Evolutionary conservation across 2,329 filamentous ascomycete genomes (phyloP).

Genomic region (Bipolaris zeicola): DNA sequence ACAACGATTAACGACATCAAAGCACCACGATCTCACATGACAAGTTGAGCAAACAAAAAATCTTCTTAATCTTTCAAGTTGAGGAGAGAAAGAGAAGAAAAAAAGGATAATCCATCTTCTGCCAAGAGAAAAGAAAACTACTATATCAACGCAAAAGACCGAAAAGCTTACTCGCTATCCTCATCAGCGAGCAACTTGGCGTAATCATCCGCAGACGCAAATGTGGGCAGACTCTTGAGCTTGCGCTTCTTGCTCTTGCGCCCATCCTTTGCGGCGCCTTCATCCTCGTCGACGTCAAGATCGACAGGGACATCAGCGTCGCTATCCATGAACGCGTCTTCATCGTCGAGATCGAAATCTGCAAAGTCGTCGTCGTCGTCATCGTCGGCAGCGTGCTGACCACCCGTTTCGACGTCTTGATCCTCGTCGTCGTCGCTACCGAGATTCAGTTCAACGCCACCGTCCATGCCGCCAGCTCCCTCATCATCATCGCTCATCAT

Average conservation of each 20-base stretch:
- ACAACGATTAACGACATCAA: too few relatives aligned
- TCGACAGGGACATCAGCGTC: slow-evolving; percentile 62
- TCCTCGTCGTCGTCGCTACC: slow-evolving; percentile 53
- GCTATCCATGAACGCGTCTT: slow-evolving; percentile 61
- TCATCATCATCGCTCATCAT: slow-evolving; percentile 56
- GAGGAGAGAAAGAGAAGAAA: too few relatives aligned
- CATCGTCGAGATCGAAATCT: slow-evolving; percentile 55
- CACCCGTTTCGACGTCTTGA: slow-evolving; percentile 48
- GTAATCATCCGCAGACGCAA: slow-evolving; percentile 93
- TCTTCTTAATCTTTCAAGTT: too few relatives aligned
- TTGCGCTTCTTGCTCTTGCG: slow-evolving; percentile 74
- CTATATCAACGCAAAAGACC: too few relatives aligned
- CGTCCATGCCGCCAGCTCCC: slow-evolving; percentile 48
- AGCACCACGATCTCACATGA: too few relatives aligned
- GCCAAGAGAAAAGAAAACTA: too few relatives aligned
- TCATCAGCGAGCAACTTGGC: slow-evolving; percentile 80
- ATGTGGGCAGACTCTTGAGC: slow-evolving; percentile 86
- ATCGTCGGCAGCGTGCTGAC: slow-evolving; percentile 34
- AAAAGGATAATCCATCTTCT: too few relatives aligned
- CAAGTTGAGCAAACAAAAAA: too few relatives aligned
- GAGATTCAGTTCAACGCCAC: slow-evolving; percentile 51
- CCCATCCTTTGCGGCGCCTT: slow-evolving; percentile 50
- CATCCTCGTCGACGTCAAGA: slow-evolving; percentile 51
- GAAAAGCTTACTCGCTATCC: slow-evolving; percentile 32
- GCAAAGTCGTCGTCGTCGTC: slow-evolving; percentile 48